A percentile compares a stretch with the other conserved stretches of the same genome.
These are phyloP conservation scores for Mycena epipterygia DNA, from an alignment of 768 basidiomycete genomes.

Conservation along the genomic window DNA sequence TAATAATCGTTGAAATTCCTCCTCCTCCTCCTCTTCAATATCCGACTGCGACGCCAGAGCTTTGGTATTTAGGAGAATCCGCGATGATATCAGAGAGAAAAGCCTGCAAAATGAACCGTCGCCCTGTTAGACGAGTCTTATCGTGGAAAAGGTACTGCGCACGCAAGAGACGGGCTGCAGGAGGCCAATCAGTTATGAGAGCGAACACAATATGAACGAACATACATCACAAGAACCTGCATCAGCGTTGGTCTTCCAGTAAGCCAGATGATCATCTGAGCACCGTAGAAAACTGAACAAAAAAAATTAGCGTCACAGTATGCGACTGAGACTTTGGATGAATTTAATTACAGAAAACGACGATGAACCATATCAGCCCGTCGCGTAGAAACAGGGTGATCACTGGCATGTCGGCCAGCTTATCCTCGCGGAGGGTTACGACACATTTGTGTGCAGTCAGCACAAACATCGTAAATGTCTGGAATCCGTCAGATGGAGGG, in stretches of 20 bases:
- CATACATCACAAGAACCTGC: slow-evolving; percentile 18
- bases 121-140: neutral
- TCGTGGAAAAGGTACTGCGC: neutral
- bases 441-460: slow-evolving; percentile 21
- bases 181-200: neutral
- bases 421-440: neutral
- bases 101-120: neutral
- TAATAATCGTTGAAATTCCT: neutral
- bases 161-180: slow-evolving; percentile 16
- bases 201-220: neutral
- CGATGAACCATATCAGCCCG: slow-evolving; percentile 24
- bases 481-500: neutral
- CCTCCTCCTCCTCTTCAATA: neutral
- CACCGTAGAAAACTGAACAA: slow-evolving; percentile 20
- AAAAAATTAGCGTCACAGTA: neutral
- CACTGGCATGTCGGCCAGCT: slow-evolving; percentile 2
- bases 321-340: neutral
- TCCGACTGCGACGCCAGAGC: neutral
- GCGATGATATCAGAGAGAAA: slow-evolving; percentile 13
- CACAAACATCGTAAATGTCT: slow-evolving; percentile 25
- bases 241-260: neutral
- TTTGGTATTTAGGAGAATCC: neutral
- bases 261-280: slow-evolving; percentile 20
- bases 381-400: slow-evolving; percentile 22
- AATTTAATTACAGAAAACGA: slow-evolving; percentile 10